Evolutionary conservation across 768 basidiomycete species (phyloP).

Genomic region (Phanerochaete sordida): DNA sequence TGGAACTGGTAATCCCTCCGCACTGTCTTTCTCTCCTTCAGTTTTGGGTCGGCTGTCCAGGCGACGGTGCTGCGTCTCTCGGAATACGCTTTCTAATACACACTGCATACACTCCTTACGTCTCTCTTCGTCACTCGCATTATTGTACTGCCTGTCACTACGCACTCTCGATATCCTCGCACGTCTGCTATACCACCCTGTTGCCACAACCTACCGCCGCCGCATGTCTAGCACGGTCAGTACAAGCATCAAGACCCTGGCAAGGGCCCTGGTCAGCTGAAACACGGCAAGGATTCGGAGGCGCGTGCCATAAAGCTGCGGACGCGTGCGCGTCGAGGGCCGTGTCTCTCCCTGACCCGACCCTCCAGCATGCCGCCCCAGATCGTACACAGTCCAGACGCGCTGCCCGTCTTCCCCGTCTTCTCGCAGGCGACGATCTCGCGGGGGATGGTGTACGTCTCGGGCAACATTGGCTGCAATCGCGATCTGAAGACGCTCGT

Average conservation of each 20-base stretch:
- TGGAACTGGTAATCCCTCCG: slow-evolving; percentile 53
- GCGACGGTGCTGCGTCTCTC: neutral
- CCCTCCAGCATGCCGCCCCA: slow-evolving; percentile 9
- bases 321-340: neutral
- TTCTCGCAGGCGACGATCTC: slow-evolving; percentile 38
- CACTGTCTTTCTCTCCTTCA: neutral
- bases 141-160: slow-evolving; percentile 2
- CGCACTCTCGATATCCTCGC: neutral
- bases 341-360: neutral
- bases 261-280: too few species aligned
- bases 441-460: slow-evolving; percentile 33
- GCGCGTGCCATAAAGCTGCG: neutral
- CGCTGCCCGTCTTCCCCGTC: slow-evolving; percentile 31
- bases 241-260: too few species aligned
- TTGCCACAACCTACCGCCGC: neutral
- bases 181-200: neutral
- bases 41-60: neutral
- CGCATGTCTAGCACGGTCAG: too few species aligned
- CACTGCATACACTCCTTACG: neutral
- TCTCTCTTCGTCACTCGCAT: neutral
- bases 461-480: slow-evolving; percentile 36
- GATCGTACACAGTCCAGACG: slow-evolving; percentile 26
- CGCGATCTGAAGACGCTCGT: slow-evolving; percentile 27
- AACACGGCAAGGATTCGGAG: too few species aligned
- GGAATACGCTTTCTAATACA: neutral